A percentile compares a stretch with the other conserved stretches of the same genome.
Conservation (phyloP, 2,329 filamentous ascomycete species). For the Penicillium sp. region DNA sequence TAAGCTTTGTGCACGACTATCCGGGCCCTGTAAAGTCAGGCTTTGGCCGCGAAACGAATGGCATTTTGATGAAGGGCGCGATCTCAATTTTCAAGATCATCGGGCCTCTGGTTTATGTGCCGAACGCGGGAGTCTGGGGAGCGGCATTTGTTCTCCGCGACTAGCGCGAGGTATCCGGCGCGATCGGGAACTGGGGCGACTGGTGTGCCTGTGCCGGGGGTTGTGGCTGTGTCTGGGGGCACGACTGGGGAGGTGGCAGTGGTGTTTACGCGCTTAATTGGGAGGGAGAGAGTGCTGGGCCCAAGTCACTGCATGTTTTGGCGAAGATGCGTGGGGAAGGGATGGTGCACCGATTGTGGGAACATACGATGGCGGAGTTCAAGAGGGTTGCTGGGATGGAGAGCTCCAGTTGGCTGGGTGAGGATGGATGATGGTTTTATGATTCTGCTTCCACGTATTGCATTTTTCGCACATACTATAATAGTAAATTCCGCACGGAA, state of each 20-base stretch:
- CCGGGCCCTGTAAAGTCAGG: conserved; percentile 52
- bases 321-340: conserved; percentile 29
- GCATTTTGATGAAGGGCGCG: conserved; percentile 1
- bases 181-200: conserved; percentile 7
- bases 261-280: conserved; percentile 33
- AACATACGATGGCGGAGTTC: conserved; percentile 32
- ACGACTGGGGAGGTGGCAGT: conserved; percentile 31
- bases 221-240: conserved; percentile 18
- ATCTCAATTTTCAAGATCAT: conserved; percentile 31
- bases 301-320: conserved; percentile 24
- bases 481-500: no score
- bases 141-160: conserved; percentile 47
- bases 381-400: conserved; percentile 10
- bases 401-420: background rate
- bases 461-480: no score
- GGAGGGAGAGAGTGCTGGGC: conserved; percentile 19
- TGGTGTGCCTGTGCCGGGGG: conserved; percentile 17
- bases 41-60: conserved; percentile 27
- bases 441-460: no score
- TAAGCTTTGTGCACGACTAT: conserved; percentile 52
- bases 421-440: background rate
- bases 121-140: conserved; percentile 45
- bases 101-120: conserved; percentile 23
- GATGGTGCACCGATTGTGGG: conserved; percentile 33
- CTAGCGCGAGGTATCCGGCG: conserved; percentile 36